Evolutionary conservation across 805 yeast genomes (phyloP).

Genomic region (Metschnikowia hibisci): DNA sequence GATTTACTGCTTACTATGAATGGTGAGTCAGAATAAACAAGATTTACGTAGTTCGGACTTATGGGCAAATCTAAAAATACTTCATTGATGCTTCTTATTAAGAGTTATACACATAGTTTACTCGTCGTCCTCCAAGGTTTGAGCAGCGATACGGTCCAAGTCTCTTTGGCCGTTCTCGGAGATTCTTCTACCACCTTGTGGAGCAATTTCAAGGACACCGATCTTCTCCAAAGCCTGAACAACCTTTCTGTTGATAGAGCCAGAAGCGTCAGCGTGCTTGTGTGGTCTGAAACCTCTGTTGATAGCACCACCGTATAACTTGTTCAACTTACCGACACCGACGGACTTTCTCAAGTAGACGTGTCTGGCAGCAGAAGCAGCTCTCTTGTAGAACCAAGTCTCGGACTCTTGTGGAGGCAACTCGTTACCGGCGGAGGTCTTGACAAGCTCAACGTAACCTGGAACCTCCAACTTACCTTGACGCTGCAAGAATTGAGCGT

Average conservation of each 20-base stretch:
- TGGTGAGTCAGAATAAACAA: too few species aligned
- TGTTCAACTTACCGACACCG: conserved; percentile 99
- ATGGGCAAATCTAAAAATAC: background rate
- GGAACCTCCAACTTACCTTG: conserved; percentile 99
- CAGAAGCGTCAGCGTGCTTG: conserved; percentile 98
- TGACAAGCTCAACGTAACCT: conserved; percentile 99
- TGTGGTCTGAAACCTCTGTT: conserved; percentile 99
- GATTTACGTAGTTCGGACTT: background rate
- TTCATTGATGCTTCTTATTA: conserved; percentile 16
- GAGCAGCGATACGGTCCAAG: conserved; percentile 99
- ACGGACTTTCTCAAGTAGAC: conserved; percentile 98
- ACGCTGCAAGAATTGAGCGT: conserved; percentile 99
- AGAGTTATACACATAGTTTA: conserved; percentile 18
- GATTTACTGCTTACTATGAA: too few species aligned
- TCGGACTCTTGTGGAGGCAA: conserved; percentile 99
- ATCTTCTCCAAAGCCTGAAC: conserved; percentile 97
- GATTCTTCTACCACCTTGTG: conserved; percentile 99
- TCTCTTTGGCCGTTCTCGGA: conserved; percentile 99
- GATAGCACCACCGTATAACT: conserved; percentile 97
- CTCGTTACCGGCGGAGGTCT: conserved; percentile 98
- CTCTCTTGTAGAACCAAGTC: conserved; percentile 99
- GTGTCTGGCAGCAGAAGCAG: conserved; percentile 99
- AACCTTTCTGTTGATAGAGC: conserved; percentile 98
- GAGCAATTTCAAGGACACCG: conserved; percentile 93
- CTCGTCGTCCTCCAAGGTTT: conserved; percentile 87